Base-by-base conservation (phyloP, 495 filamentous ascomycete genomes). In the Neurospora sp. region DNA sequence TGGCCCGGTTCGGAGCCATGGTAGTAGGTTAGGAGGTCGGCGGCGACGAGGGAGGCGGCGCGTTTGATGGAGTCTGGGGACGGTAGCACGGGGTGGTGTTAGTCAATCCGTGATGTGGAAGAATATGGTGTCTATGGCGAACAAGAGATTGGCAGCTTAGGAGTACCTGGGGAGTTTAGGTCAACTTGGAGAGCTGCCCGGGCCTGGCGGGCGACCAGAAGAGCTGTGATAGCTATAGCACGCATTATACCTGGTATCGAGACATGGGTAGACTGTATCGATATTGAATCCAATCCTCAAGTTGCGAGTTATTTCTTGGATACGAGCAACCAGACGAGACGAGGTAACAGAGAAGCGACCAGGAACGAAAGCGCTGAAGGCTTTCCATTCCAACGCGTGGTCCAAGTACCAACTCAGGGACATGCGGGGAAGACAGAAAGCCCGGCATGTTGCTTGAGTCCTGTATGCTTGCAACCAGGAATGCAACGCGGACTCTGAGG, bases 11-110 rank as follows among this genome's bases (percentile, higher is more conserved):
- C 79, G 72, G 89, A 86, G 70, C 87, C 87, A 73, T 89, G 83
- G 78, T 93, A 93, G 78, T 87, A 88, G 71, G 79, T 81, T 78
- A 92, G 87, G 81, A 92, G 86, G 72, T 88, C 87, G 72, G 84
- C 80, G 27, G 90, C 89, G 70, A 91, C 84, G 10, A 81, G 84
- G 38, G 85, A 84, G 37, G 91, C 90, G 8, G 87, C 88, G 68
- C 77, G 74, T 77, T 87, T 89, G 76, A 93, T 87, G 5, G 89
- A 91, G 40, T 75, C 88, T 90, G 48, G 45, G 2, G n/a, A 35
- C 20, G 10, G 20, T 72, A 22, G 8, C 7, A 68, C n/a, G 27
- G 27, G 48, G 3, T 65, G 27, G 9, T 16, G 68, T 71, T 44
- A 65, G 65, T 65, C 5, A 38, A 31, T 12, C 5, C 38, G n/a